A percentile compares a stretch with the other conserved stretches of the same genome.
Evolutionary conservation across 2,329 filamentous ascomycete species (phyloP).

Genomic region (Fusarium penzigii): DNA sequence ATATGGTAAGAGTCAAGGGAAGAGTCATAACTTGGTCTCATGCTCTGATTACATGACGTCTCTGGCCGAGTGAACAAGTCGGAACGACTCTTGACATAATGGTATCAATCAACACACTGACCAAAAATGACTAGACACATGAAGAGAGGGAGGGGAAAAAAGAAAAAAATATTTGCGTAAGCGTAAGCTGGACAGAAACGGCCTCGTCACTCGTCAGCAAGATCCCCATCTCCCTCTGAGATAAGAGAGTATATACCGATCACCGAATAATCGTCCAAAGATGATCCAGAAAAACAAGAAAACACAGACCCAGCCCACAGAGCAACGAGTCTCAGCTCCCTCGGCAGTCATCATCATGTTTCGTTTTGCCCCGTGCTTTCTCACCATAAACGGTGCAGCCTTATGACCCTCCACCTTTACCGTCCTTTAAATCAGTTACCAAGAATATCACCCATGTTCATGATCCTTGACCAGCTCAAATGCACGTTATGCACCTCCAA

Average conservation of each 20-base stretch:
- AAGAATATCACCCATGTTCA: slow-evolving; percentile 8
- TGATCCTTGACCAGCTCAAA: slow-evolving; percentile 8
- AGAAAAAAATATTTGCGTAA: neutral
- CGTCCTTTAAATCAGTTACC: slow-evolving; percentile 8
- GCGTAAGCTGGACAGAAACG: neutral
- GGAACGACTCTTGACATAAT: neutral
- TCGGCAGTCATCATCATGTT: neutral
- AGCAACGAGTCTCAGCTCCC: neutral
- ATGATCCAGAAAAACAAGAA: neutral
- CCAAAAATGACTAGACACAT: no score
- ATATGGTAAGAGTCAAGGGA: neutral
- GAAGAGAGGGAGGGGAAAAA: neutral
- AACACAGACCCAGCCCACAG: neutral
- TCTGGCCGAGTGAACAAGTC: neutral
- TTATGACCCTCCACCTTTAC: slow-evolving; percentile 15
- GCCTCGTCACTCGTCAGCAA: neutral
- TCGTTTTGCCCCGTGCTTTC: neutral
- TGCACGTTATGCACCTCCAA: neutral
- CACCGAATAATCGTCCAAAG: neutral
- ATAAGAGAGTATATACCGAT: neutral
- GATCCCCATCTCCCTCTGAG: neutral
- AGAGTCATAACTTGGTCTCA: neutral
- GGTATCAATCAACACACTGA: neutral
- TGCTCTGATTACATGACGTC: neutral
- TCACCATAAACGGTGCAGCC: slow-evolving; percentile 5